These are phyloP conservation scores for Colletotrichum trifolii DNA, from an alignment of 2,329 filamentous ascomycete species.

Conservation along the genomic window DNA sequence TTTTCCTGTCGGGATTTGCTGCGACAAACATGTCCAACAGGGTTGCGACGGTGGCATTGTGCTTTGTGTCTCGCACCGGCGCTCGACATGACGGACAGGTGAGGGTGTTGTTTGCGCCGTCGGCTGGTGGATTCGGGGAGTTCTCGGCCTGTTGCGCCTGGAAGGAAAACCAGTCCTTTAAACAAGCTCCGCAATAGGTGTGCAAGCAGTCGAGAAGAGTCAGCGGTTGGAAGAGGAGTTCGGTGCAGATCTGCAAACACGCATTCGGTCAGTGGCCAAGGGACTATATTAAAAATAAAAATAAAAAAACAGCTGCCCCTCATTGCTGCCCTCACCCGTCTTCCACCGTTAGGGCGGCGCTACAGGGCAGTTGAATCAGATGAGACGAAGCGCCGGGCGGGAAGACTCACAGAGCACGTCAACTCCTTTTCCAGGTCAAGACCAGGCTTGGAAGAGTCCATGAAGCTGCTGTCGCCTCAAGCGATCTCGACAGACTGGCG, in stretches of 20 bases:
- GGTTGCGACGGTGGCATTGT: constrained; percentile 91
- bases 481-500: constrained; percentile 29
- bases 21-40: constrained; percentile 88
- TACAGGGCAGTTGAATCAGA: constrained; percentile 33
- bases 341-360: constrained; percentile 24
- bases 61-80: constrained; percentile 84
- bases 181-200: constrained; percentile 93
- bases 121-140: constrained; percentile 59
- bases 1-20: constrained; percentile 80
- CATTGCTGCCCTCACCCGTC: not conserved
- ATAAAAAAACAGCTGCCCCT: constrained; percentile 16
- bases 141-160: constrained; percentile 72
- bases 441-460: constrained; percentile 62
- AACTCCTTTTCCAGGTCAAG: constrained; percentile 91
- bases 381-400: constrained; percentile 22
- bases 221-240: constrained; percentile 89
- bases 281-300: not conserved
- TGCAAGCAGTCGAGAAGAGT: constrained; percentile 94
- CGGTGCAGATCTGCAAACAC: constrained; percentile 85
- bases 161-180: constrained; percentile 95
- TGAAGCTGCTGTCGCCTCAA: constrained; percentile 41
- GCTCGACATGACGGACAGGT: constrained; percentile 96
- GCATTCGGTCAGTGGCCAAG: constrained; percentile 20
- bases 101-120: constrained; percentile 65
- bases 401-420: constrained; percentile 84